phyloP scores from a whole-genome alignment of 768 basidiomycete species.

The Xerocomus potaroensis region DNA sequence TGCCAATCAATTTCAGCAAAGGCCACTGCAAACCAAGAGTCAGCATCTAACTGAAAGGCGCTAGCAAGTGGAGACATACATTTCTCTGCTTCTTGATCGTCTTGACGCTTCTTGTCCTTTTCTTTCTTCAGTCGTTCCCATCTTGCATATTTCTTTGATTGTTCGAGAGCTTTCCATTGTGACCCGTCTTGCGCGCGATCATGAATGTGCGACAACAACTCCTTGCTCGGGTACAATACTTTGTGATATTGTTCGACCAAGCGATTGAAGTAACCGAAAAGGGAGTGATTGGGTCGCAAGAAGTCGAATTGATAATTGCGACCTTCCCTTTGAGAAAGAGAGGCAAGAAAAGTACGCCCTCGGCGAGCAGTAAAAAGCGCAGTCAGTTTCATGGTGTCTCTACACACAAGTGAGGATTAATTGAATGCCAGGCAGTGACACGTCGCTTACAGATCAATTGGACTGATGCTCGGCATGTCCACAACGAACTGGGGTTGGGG shows the following conservation, averaged over 20 bases:
- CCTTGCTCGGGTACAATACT: conserved; percentile 79
- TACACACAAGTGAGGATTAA: conserved; percentile 28
- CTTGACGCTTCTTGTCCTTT: conserved; percentile 79
- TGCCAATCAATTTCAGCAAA: conserved; percentile 99
- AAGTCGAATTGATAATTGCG: conserved; percentile 99
- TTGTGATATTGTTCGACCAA: conserved; percentile 95
- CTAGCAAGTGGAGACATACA: conserved; percentile 52
- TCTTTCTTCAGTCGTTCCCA: conserved; percentile 86
- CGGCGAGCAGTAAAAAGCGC: conserved; percentile 93
- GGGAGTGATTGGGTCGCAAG: conserved; percentile 89
- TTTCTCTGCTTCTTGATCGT: conserved; percentile 90
- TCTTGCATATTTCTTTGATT: conserved; percentile 72
- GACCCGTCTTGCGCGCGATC: conserved; percentile 60
- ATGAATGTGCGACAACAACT: conserved; percentile 69
- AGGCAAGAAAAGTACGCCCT: conserved; percentile 80
- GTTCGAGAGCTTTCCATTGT: conserved; percentile 75
- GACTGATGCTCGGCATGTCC: conserved; percentile 81
- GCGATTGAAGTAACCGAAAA: conserved; percentile 95
- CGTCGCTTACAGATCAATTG: conserved; percentile 81
- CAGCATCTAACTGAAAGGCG: background rate
- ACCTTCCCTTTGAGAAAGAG: conserved; percentile 83
- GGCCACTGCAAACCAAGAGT: conserved; percentile 50
- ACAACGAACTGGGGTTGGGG: conserved; percentile 78
- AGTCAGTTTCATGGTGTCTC: conserved; percentile 94
- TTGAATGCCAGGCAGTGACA: background rate